A percentile compares a stretch with the other conserved stretches of the same genome.
These are phyloP conservation scores for Lophiotrema nucula DNA, from an alignment of 495 filamentous ascomycete genomes.

Conservation along the genomic window DNA sequence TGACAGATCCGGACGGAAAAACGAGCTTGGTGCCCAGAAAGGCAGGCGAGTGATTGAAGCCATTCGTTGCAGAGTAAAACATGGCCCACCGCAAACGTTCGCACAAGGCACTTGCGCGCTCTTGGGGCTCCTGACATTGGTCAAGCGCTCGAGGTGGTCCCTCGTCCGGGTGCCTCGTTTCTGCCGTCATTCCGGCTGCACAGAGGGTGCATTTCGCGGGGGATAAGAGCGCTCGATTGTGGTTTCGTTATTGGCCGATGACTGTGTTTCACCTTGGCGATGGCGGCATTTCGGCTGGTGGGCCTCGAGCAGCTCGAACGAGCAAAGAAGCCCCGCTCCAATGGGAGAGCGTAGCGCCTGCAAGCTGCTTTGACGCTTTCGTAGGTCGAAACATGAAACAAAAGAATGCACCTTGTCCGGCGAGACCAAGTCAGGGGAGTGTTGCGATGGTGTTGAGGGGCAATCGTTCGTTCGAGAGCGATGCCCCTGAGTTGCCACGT, in stretches of 20 bases:
- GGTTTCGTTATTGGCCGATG: not conserved
- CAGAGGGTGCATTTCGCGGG: not conserved
- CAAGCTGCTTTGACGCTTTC: not conserved
- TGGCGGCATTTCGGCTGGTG: not conserved
- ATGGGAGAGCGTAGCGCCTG: not conserved
- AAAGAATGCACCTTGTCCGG: not conserved
- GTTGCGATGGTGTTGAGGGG: not conserved
- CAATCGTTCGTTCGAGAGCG: too few species aligned
- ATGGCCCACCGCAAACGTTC: not conserved
- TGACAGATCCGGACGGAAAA: not conserved
- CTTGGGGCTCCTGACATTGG: not conserved
- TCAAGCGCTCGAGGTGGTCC: too few species aligned
- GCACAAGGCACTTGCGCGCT: not conserved
- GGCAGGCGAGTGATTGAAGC: conserved; percentile 6
- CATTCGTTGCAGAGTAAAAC: conserved; percentile 23
- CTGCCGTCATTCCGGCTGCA: not conserved
- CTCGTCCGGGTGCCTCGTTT: too few species aligned
- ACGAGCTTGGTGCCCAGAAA: not conserved
- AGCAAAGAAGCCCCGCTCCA: not conserved
- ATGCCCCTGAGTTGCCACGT: too few species aligned
- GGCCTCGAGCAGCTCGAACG: not conserved
- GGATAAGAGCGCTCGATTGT: not conserved
- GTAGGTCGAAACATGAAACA: conserved; percentile 6
- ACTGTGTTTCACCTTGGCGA: not conserved
- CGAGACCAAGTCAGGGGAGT: not conserved